A percentile compares a stretch with the other conserved stretches of the same genome.
phyloP scores from a whole-genome alignment of 768 basidiomycete species.

The Gymnopilus dilepis region DNA sequence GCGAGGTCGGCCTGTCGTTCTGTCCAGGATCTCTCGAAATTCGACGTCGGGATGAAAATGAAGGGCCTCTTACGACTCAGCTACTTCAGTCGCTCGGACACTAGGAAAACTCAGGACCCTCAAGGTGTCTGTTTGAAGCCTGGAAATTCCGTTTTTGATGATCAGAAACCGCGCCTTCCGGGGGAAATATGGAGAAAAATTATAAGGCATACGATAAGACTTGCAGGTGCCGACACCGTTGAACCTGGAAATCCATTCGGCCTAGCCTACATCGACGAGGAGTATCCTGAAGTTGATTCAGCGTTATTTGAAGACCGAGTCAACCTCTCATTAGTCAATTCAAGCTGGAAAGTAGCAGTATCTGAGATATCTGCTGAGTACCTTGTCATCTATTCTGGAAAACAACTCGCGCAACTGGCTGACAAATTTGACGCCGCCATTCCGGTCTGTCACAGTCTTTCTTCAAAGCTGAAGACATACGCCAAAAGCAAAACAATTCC shows the following conservation, averaged over 20 bases:
- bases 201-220: slow-evolving; percentile 37
- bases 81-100: no score
- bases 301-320: slow-evolving; percentile 35
- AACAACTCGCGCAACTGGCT: slow-evolving; percentile 40
- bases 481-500: no score
- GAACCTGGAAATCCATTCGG: slow-evolving; percentile 45
- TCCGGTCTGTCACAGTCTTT: no score
- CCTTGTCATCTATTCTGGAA: slow-evolving; percentile 39
- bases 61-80: no score
- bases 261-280: slow-evolving; percentile 34
- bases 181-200: slow-evolving; percentile 42
- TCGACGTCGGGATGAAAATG: no score
- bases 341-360: slow-evolving; percentile 40
- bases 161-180: slow-evolving; percentile 16
- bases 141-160: no score
- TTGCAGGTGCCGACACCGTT: slow-evolving; percentile 36
- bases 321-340: slow-evolving; percentile 41
- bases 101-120: no score
- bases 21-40: no score
- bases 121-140: no score
- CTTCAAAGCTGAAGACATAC: no score
- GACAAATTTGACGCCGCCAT: slow-evolving; percentile 37
- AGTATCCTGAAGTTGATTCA: slow-evolving; percentile 36
- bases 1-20: no score
- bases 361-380: slow-evolving; percentile 46